Evolutionary conservation across 2,329 filamentous ascomycete species (phyloP).

Genomic region (Pyrenophora seminiperda): DNA sequence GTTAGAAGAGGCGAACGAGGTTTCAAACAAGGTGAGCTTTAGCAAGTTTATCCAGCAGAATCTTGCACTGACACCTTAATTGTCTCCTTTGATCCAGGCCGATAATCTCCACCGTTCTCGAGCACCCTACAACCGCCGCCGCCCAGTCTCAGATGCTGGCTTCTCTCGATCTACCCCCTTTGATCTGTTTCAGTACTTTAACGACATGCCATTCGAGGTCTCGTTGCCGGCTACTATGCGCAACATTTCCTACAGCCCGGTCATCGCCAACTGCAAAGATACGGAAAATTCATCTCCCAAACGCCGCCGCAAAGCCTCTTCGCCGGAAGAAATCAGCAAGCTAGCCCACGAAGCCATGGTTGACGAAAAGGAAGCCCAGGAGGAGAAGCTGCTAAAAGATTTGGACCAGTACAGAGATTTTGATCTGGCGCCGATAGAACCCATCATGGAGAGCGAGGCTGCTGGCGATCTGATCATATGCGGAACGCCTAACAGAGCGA

Average conservation of each 20-base stretch:
- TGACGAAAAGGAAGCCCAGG: constrained; percentile 12
- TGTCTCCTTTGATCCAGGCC: not conserved
- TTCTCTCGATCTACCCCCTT: not conserved
- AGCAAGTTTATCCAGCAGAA: no score
- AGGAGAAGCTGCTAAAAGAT: constrained; percentile 3
- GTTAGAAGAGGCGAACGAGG: no score
- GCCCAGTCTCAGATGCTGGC: constrained; percentile 1
- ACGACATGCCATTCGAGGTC: constrained; percentile 13
- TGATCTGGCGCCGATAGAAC: constrained; percentile 31
- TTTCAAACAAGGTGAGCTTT: no score
- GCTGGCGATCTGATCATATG: constrained; percentile 26
- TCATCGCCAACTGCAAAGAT: constrained; percentile 22
- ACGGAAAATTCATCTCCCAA: constrained; percentile 21
- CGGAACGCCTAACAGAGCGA: constrained; percentile 8
- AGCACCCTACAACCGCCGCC: not conserved
- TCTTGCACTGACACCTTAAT: not conserved
- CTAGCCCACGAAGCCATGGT: constrained; percentile 17
- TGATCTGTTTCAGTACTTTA: not conserved
- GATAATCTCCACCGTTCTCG: not conserved
- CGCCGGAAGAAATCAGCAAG: constrained; percentile 28
- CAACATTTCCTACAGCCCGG: constrained; percentile 24
- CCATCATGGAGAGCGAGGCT: constrained; percentile 15
- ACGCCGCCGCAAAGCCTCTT: constrained; percentile 25
- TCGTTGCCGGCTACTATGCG: constrained; percentile 1
- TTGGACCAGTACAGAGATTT: constrained; percentile 23